A percentile compares a stretch with the other conserved stretches of the same genome.
phyloP scores from a whole-genome alignment of 352 stramenopile genomes.

The Globisporangium solare region DNA sequence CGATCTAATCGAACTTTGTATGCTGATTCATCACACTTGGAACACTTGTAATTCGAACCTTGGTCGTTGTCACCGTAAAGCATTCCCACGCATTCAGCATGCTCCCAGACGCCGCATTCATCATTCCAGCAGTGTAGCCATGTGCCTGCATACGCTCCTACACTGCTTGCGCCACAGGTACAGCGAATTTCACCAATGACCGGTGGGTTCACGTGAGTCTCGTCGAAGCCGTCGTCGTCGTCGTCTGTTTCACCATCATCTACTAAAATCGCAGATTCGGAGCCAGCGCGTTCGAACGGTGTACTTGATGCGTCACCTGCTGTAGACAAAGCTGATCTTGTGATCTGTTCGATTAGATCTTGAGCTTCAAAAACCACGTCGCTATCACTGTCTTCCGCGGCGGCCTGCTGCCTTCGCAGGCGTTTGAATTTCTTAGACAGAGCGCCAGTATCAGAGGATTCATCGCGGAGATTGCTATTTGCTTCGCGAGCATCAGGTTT shows the following conservation, averaged over 20 bases:
- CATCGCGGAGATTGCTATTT: too few species aligned
- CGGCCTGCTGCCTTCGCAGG: too few species aligned
- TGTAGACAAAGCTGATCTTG: too few species aligned
- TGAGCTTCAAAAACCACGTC: too few species aligned
- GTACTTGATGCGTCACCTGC: too few species aligned
- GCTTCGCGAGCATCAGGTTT: too few species aligned
- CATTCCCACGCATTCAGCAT: conserved; percentile 66
- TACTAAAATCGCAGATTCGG: too few species aligned
- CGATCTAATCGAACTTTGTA: conserved; percentile 25
- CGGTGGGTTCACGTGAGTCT: not conserved
- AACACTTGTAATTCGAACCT: conserved; percentile 36
- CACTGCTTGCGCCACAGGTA: conserved; percentile 38
- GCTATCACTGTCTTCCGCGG: too few species aligned
- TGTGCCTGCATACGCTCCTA: conserved; percentile 47
- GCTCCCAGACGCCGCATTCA: conserved; percentile 62
- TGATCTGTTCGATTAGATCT: too few species aligned
- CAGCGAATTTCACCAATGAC: conserved; percentile 55
- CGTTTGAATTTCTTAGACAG: too few species aligned
- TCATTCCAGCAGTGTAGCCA: conserved; percentile 70
- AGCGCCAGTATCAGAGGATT: too few species aligned
- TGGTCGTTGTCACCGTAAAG: conserved; percentile 20
- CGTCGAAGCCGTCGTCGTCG: conserved; percentile 33
- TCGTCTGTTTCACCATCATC: conserved; percentile 13
- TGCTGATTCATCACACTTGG: conserved; percentile 34
- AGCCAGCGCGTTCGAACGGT: too few species aligned